Evolutionary conservation across 2,329 filamentous ascomycete species (phyloP), one percentile per base, ranked within the genome.

Genomic region (Alternaria postmessia): DNA sequence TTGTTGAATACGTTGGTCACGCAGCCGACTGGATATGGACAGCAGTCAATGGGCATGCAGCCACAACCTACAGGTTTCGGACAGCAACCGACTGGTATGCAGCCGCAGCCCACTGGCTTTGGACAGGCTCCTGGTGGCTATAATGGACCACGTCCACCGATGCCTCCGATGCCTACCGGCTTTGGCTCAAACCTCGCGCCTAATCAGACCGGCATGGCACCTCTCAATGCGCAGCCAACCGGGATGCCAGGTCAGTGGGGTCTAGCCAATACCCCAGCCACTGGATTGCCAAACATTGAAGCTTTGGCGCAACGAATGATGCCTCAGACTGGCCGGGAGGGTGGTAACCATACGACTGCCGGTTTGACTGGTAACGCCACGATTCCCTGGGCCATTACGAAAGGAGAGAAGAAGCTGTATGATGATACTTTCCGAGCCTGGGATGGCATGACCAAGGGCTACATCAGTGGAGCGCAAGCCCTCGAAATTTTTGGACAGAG

Each of bases 401-500:
- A 99, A 78, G 94, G 97, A 65, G 95, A 99, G 80, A 99, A 99
- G 84, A 94, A 91, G 62, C 91, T 96, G 64, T 99, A 99, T 69
- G 95, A 99, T 79, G 87, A 93, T 61, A 87, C 98, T 34, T 99
- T 99, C 84, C 91, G 89, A 66, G 94, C 94, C 5, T 99, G 95
- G 95, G 95, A 99, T 80, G 95, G 95, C 3, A 88, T 99, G 65
- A 88, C 89, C 64, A 97, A 96, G 79, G 95, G 95, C 0, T 97
- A 90, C 72, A 96, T 99, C 74, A 91, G 89, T 47, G 95, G 95
- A 53, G 91, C 92, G 69, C 93, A 95, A 70, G 94, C 95, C 14
- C 95, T 98, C 74, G 95, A 99, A 79, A 96, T 99, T 61, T 94
- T 99, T 78, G 92, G 94, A 8, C 95, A 99, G 78, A 97, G 94